phyloP scores from a whole-genome alignment of 306 rosid species.

The Casuarina glauca region DNA sequence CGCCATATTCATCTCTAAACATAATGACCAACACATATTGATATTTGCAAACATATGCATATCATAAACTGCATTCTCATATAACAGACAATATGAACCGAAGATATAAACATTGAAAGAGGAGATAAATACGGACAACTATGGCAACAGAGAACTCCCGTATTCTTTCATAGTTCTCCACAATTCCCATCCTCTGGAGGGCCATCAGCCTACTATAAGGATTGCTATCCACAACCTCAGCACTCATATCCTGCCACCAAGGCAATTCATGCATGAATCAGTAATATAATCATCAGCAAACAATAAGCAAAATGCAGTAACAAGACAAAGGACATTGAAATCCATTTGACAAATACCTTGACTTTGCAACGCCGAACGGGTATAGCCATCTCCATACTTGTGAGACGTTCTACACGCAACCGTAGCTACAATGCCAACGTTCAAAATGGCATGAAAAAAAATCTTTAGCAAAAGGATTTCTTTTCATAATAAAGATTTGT shows the following conservation, averaged over 20 bases:
- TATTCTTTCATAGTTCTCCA: slow-evolving; percentile 87
- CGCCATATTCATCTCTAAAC: neutral
- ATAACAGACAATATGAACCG: neutral
- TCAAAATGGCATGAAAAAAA: neutral
- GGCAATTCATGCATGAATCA: slow-evolving; percentile 13
- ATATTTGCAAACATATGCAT: neutral
- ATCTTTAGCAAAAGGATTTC: neutral
- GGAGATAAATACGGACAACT: slow-evolving; percentile 79
- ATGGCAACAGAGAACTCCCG: slow-evolving; percentile 95
- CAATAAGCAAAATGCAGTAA: slow-evolving; percentile 13
- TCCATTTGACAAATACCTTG: slow-evolving; percentile 48
- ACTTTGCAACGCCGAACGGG: slow-evolving; percentile 73
- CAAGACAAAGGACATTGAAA: neutral
- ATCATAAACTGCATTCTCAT: neutral
- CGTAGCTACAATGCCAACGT: slow-evolving; percentile 55
- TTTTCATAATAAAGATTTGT: neutral
- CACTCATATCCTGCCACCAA: slow-evolving; percentile 87
- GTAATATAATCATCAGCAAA: neutral
- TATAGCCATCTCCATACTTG: slow-evolving; percentile 48
- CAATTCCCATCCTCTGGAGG: slow-evolving; percentile 99
- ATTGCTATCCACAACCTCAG: slow-evolving; percentile 94
- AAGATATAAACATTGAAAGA: slow-evolving; percentile 24
- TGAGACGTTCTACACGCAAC: slow-evolving; percentile 58
- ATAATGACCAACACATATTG: neutral
- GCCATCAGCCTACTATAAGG: slow-evolving; percentile 99